These are phyloP conservation scores for Aspergillus pseudoglaucus DNA, from an alignment of 2,329 filamentous ascomycete genomes.

Conservation along the genomic window DNA sequence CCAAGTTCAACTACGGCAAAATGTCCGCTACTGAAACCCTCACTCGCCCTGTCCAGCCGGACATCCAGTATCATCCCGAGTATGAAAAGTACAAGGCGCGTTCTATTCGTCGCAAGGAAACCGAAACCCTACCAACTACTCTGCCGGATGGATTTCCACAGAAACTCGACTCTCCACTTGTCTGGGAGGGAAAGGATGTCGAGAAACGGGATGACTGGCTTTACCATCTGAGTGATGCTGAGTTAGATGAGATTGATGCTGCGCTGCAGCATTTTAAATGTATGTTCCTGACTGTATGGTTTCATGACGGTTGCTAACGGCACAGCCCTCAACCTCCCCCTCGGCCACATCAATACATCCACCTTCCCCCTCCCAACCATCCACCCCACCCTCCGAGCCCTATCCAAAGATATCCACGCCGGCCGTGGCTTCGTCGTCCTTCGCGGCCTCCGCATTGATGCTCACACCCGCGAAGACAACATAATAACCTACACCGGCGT, in stretches of 20 bases:
- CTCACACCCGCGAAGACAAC: constrained; percentile 28
- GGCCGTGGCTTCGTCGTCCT: constrained; percentile 42
- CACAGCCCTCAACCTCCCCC: constrained; percentile 17
- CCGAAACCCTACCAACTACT: constrained; percentile 7
- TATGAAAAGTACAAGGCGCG: constrained; percentile 16
- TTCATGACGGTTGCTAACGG: not conserved
- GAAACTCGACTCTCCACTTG: constrained; percentile 36
- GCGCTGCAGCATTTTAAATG: constrained; percentile 40
- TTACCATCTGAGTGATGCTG: constrained; percentile 28
- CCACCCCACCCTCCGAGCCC: constrained; percentile 21
- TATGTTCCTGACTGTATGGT: constrained; percentile 3
- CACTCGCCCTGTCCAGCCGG: constrained; percentile 8
- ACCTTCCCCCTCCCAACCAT: constrained; percentile 39
- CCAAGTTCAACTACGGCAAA: no score
- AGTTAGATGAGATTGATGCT: constrained; percentile 39
- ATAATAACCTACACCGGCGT: constrained; percentile 39
- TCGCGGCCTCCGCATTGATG: constrained; percentile 33
- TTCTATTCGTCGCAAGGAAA: constrained; percentile 11
- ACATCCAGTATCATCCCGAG: constrained; percentile 19
- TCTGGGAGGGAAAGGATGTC: constrained; percentile 42
- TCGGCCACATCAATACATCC: constrained; percentile 37
- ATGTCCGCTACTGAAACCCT: not conserved
- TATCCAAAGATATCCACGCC: constrained; percentile 32
- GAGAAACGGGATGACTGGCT: constrained; percentile 35
- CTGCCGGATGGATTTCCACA: constrained; percentile 39